Evolutionary conservation across 148 eudicot genomes (phyloP).

Genomic region (Drosera capensis): DNA sequence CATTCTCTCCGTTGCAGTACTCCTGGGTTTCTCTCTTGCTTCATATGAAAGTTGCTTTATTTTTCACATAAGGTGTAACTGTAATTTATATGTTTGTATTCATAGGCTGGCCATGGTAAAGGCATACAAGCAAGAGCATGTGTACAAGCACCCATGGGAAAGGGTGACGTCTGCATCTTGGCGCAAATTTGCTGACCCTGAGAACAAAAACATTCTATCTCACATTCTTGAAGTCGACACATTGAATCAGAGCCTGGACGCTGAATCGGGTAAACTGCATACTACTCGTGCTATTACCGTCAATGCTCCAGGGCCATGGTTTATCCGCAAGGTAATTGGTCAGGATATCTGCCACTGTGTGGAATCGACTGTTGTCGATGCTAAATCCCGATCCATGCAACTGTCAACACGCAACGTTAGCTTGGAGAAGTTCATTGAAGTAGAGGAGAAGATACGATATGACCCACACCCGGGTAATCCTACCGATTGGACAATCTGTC

Average conservation of each 20-base stretch:
- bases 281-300: conserved; percentile 79
- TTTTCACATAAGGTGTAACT: no score
- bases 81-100: no score
- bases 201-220: conserved; percentile 66
- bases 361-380: conserved; percentile 81
- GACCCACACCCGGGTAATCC: conserved; percentile 97
- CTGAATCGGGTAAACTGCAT: conserved; percentile 57
- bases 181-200: conserved; percentile 90
- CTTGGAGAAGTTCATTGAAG: conserved; percentile 68
- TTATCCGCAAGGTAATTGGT: conserved; percentile 59
- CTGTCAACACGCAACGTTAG: conserved; percentile 69
- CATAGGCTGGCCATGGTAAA: conserved; percentile 74
- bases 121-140: conserved; percentile 78
- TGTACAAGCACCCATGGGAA: conserved; percentile 94
- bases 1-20: no score
- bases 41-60: no score
- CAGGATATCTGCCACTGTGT: conserved; percentile 95
- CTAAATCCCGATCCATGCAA: conserved; percentile 62
- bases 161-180: conserved; percentile 94
- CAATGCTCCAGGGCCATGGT: conserved; percentile 93
- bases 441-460: conserved; percentile 78
- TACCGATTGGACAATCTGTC: conserved; percentile 78
- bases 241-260: conserved; percentile 57
- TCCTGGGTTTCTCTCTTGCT: no score
- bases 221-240: conserved; percentile 91